Base-by-base conservation (phyloP, 495 filamentous ascomycete genomes). In the Umbilicaria muhlenbergii region DNA sequence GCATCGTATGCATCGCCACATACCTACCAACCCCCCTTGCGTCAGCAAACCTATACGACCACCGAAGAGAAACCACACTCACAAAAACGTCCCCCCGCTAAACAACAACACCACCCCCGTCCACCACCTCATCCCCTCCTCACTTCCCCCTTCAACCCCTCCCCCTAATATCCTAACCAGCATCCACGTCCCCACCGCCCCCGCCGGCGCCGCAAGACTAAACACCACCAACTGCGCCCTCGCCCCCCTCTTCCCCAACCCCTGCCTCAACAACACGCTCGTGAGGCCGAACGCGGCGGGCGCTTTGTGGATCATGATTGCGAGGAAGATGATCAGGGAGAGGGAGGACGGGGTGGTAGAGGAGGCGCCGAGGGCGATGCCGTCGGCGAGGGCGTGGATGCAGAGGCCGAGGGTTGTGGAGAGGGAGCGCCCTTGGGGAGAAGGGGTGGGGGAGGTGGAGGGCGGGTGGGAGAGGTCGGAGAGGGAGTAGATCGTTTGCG, bases 1-100 rank as follows among this genome's bases (percentile, higher is more conserved):
- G 85, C 86, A 96, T 94, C 3, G 87, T 86, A 56, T 98, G 91
- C 89, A 95, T 93, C 2, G 91, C 92, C 21, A 98, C 91, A 55
- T 98, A 96, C 56, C 87, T 94, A 43, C 11, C 41, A 93, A 43
- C 11, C 16, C 10, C 34, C 11, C 41, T 6, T 1, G 8, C 24
- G 24, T 62, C 46, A 58, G 47, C 49, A 34, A 39, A 8, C 8
- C 24, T 21, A 38, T 35, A 7, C 43, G 12, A 36, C 36, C 12
- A 31, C 8, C 18, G 33, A 12, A 19, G 8, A 0, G 4, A 21
- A 42, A 36, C 24, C 34, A 44, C 10, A 71, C 83, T 73, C 62
- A 94, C 86, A 98, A 65, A 58, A 98, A 98, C 3, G 91, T 98
- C 13, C 91, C 91, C 2, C 79, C 91, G 12, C 84, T 92, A 57